Evolutionary conservation across 208 protist species (phyloP).

Genomic region (Leishmania braziliensis): DNA sequence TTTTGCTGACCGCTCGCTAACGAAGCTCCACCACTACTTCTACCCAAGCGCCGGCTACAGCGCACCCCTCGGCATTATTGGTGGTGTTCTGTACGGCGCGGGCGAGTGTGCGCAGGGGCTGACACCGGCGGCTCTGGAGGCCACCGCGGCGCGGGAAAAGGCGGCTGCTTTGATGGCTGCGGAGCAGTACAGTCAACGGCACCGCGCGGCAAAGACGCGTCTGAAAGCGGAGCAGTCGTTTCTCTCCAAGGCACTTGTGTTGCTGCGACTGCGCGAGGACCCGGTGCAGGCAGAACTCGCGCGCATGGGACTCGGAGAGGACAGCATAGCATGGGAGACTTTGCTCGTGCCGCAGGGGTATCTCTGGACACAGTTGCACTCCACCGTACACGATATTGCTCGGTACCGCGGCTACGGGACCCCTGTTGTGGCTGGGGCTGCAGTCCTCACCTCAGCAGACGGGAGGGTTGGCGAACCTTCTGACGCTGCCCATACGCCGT

Average conservation of each 20-base stretch:
- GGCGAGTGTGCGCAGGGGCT: slow-evolving; percentile 27
- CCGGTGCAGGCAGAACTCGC: slow-evolving; percentile 25
- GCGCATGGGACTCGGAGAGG: slow-evolving; percentile 35
- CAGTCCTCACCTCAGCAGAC: neutral
- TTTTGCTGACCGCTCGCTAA: slow-evolving; percentile 60
- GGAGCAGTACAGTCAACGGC: slow-evolving; percentile 29
- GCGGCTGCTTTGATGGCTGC: slow-evolving; percentile 31
- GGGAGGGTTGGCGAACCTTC: neutral
- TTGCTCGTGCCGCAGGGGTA: slow-evolving; percentile 36
- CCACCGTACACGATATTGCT: slow-evolving; percentile 32
- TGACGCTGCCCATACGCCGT: neutral
- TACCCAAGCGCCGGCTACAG: slow-evolving; percentile 79
- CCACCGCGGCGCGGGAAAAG: slow-evolving; percentile 31
- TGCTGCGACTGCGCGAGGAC: slow-evolving; percentile 22
- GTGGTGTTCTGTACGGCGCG: slow-evolving; percentile 43
- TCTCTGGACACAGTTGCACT: slow-evolving; percentile 40
- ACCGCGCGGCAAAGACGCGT: slow-evolving; percentile 19
- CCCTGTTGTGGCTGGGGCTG: slow-evolving; percentile 8
- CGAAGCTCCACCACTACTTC: slow-evolving; percentile 78
- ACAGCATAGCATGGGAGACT: slow-evolving; percentile 28
- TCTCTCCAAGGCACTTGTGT: slow-evolving; percentile 7
- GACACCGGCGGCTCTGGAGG: slow-evolving; percentile 19
- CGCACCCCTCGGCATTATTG: slow-evolving; percentile 49
- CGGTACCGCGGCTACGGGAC: slow-evolving; percentile 37
- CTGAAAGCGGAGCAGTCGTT: slow-evolving; percentile 28